A percentile compares a stretch with the other conserved stretches of the same genome.
These are phyloP conservation scores for Pilasporangium apinafurcum DNA, from an alignment of 352 stramenopile genomes.

Conservation along the genomic window DNA sequence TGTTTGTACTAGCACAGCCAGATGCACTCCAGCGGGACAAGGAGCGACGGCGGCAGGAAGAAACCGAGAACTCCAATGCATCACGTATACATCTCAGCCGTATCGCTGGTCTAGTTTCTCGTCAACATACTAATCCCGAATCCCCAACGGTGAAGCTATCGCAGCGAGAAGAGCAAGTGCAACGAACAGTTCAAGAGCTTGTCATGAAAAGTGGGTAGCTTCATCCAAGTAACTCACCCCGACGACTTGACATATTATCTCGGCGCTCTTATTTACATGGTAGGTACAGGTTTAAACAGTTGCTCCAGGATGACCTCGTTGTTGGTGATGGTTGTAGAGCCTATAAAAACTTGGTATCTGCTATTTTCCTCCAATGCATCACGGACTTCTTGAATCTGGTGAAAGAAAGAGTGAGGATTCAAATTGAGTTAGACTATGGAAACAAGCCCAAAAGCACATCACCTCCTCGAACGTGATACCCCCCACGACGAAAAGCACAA, in stretches of 20 bases:
- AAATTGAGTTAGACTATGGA: too few relatives aligned
- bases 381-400: slow-evolving; percentile 59
- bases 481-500: slow-evolving; percentile 73
- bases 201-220: too few relatives aligned
- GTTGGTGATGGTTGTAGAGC: slow-evolving; percentile 71
- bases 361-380: slow-evolving; percentile 39
- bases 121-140: background rate
- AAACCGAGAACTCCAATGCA: background rate
- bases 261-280: slow-evolving; percentile 1
- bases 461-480: slow-evolving; percentile 79
- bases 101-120: too few relatives aligned
- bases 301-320: slow-evolving; percentile 54
- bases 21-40: slow-evolving; percentile 12
- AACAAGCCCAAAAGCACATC: too few relatives aligned
- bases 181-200: too few relatives aligned
- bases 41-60: slow-evolving; percentile 5
- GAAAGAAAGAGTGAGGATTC: background rate
- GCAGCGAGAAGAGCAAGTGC: background rate
- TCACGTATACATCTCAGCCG: too few relatives aligned
- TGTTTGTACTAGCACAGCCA: slow-evolving; percentile 57
- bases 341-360: slow-evolving; percentile 59
- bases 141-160: background rate
- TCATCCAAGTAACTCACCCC: background rate
- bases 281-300: slow-evolving; percentile 25
- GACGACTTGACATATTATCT: background rate